Conservation (phyloP, 139 green algal species). For the Picocystis salinarum region DNA sequence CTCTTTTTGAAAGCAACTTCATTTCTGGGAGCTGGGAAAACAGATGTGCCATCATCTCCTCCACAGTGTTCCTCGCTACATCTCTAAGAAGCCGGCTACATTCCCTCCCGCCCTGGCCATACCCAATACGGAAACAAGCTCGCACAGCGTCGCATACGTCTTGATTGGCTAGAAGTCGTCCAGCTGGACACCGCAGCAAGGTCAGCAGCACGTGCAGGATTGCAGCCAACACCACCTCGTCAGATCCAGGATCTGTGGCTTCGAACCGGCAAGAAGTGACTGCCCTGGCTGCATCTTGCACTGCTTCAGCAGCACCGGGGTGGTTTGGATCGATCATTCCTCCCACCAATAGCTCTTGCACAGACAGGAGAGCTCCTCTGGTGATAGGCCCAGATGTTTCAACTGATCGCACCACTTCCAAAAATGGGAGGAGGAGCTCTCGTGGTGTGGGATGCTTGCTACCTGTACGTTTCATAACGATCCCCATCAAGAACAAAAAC, state of each 20-base stretch:
- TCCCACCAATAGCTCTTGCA: conserved; percentile 54
- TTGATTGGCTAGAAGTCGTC: conserved; percentile 30
- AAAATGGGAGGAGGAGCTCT: conserved; percentile 72
- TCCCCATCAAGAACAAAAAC: too few species aligned
- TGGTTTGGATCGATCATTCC: not conserved
- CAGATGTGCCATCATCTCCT: too few species aligned
- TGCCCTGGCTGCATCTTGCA: conserved; percentile 66
- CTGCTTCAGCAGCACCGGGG: conserved; percentile 29
- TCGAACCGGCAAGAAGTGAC: conserved; percentile 88
- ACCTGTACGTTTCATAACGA: too few species aligned
- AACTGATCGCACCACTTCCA: conserved; percentile 64
- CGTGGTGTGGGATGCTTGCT: too few species aligned
- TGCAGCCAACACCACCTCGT: conserved; percentile 85
- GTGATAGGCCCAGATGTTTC: conserved; percentile 83
- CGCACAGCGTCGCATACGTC: conserved; percentile 55
- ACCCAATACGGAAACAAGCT: conserved; percentile 61
- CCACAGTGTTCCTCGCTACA: too few species aligned
- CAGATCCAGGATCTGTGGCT: conserved; percentile 56
- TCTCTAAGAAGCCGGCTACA: not conserved
- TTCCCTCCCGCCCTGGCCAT: conserved; percentile 21
- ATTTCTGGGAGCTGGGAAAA: too few species aligned
- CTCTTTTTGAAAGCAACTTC: too few species aligned
- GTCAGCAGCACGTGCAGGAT: conserved; percentile 74
- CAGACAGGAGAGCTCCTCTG: conserved; percentile 41
- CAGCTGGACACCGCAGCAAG: conserved; percentile 27